phyloP scores from a whole-genome alignment of 352 stramenopile species.

The Globisporangium heterothallicum region DNA sequence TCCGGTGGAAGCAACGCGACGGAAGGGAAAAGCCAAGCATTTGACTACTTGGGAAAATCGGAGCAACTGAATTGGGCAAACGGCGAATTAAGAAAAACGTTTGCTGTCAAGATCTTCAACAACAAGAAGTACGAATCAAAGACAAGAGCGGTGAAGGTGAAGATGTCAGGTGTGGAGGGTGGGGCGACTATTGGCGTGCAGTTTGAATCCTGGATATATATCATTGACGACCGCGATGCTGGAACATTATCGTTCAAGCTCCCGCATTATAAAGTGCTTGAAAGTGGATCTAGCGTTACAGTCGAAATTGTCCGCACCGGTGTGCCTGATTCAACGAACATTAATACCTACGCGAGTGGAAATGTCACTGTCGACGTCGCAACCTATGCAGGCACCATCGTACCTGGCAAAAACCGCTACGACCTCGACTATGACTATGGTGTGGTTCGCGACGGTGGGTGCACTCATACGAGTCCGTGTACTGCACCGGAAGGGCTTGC shows the following conservation, averaged over 20 bases:
- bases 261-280: conserved; percentile 52
- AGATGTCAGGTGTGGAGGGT: conserved; percentile 38
- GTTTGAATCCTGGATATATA: conserved; percentile 56
- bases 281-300: conserved; percentile 37
- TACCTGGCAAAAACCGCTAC: conserved; percentile 40
- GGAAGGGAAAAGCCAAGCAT: conserved; percentile 50
- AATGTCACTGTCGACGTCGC: conserved; percentile 47
- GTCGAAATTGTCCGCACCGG: conserved; percentile 50
- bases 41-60: conserved; percentile 49
- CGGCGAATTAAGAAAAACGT: conserved; percentile 43
- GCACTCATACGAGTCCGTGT: conserved; percentile 62
- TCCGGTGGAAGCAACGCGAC: conserved; percentile 55
- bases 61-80: conserved; percentile 52
- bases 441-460: conserved; percentile 38
- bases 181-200: conserved; percentile 44
- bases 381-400: conserved; percentile 48
- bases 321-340: conserved; percentile 28
- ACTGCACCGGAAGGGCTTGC: conserved; percentile 34
- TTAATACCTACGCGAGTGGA: conserved; percentile 65
- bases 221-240: conserved; percentile 70
- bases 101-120: conserved; percentile 67
- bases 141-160: conserved; percentile 46
- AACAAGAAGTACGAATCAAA: conserved; percentile 53
- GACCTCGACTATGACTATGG: conserved; percentile 52
- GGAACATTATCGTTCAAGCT: conserved; percentile 57